A percentile compares a stretch with the other conserved stretches of the same genome.
These are phyloP conservation scores for Hericium rajendrae DNA, from an alignment of 768 basidiomycete genomes.

Conservation along the genomic window DNA sequence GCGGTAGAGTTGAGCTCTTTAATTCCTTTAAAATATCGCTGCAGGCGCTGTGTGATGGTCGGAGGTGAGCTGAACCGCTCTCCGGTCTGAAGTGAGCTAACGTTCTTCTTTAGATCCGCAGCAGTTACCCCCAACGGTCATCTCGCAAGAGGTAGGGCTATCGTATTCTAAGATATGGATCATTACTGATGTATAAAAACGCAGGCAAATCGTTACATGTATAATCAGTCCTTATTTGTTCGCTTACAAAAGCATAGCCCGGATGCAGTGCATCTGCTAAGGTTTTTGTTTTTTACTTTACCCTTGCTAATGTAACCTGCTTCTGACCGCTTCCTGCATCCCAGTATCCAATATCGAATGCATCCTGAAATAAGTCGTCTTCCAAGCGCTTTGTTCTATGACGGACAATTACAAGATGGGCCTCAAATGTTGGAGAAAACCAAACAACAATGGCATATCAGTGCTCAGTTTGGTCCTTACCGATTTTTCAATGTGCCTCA, in stretches of 20 bases:
- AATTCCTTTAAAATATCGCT: conserved; percentile 88
- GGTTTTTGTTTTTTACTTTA: conserved; percentile 32
- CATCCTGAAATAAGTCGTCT: conserved; percentile 90
- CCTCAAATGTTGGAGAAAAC: conserved; percentile 84
- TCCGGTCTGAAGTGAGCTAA: background rate
- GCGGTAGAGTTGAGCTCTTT: conserved; percentile 90
- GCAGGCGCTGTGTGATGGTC: conserved; percentile 82
- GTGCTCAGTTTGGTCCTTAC: conserved; percentile 74
- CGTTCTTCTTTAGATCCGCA: conserved; percentile 59
- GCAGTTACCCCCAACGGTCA: conserved; percentile 91
- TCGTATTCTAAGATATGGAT: conserved; percentile 14
- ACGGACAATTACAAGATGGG: conserved; percentile 71
- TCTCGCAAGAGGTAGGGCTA: conserved; percentile 44
- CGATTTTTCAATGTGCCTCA: conserved; percentile 76
- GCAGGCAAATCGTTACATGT: conserved; percentile 60
- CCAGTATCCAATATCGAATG: conserved; percentile 98
- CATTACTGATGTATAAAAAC: background rate
- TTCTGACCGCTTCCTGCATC: background rate
- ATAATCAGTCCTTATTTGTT: conserved; percentile 90
- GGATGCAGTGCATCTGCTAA: conserved; percentile 84
- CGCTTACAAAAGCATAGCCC: conserved; percentile 73
- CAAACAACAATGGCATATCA: conserved; percentile 73
- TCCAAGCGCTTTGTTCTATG: conserved; percentile 85
- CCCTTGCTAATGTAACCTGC: background rate
- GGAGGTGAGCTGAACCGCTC: conserved; percentile 42